These are phyloP conservation scores for Gracilaria gracilis DNA, from an alignment of 23 red algal genomes.

Conservation along the genomic window DNA sequence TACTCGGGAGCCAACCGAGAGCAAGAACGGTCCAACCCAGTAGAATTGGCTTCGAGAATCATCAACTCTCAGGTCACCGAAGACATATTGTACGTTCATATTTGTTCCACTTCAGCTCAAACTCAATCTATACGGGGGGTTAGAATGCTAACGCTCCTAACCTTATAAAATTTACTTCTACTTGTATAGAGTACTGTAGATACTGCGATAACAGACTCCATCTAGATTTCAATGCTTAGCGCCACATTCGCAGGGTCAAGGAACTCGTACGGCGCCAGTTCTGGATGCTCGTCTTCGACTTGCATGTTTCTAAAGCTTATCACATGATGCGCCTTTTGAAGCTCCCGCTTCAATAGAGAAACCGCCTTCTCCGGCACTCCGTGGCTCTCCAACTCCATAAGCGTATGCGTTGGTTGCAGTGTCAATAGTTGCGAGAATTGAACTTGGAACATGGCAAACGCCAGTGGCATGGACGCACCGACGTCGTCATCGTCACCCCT, in stretches of 20 bases:
- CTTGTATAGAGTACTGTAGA: too few relatives aligned
- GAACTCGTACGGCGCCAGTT: constrained; percentile 60
- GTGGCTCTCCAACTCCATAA: constrained; percentile 34
- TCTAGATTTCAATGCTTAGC: constrained; percentile 72
- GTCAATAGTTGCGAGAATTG: constrained; percentile 70
- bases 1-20: too few relatives aligned
- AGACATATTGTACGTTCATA: too few relatives aligned
- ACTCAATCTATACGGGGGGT: too few relatives aligned
- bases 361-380: constrained; percentile 18
- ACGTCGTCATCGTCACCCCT: constrained; percentile 55
- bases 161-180: too few relatives aligned
- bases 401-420: constrained; percentile 13
- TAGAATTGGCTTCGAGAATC: too few relatives aligned
- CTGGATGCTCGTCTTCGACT: constrained; percentile 30
- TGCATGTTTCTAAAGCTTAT: constrained; percentile 55
- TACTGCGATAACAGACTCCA: background rate
- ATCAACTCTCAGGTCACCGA: too few relatives aligned
- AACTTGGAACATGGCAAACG: constrained; percentile 71
- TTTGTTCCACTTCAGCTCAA: too few relatives aligned
- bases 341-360: constrained; percentile 47
- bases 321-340: constrained; percentile 48
- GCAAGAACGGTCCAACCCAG: too few relatives aligned
- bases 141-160: too few relatives aligned
- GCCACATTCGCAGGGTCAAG: constrained; percentile 61
- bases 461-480: constrained; percentile 59